Percentiles rank a stretch among this genome's conserved stretches.
Conservation (phyloP, 305 asterid species). For the Salvia sclarea region DNA sequence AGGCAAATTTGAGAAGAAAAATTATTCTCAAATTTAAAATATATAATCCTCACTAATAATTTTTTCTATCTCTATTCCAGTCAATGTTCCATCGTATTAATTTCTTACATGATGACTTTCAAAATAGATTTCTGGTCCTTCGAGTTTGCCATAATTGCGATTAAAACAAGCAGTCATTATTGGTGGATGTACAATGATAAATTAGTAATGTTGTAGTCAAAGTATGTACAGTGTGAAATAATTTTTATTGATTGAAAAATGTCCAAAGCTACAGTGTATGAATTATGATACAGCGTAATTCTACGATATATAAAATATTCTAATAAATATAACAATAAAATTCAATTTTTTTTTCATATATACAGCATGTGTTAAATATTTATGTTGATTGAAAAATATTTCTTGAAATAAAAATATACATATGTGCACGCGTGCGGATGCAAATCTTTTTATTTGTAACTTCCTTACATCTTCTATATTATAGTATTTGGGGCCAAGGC, state of each 20-base stretch:
- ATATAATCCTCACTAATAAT: too few species aligned
- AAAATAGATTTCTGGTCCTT: background rate
- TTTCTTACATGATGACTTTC: background rate
- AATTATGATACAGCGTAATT: background rate
- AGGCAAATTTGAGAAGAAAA: too few species aligned
- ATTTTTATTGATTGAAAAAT: too few species aligned
- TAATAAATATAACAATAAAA: background rate
- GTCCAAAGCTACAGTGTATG: too few species aligned
- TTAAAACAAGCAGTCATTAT: background rate
- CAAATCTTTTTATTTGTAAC: background rate
- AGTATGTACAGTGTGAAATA: background rate
- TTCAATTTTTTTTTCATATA: background rate
- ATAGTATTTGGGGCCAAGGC: too few species aligned
- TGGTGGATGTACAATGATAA: background rate
- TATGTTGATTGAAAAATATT: too few species aligned
- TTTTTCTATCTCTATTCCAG: background rate
- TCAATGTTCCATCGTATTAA: background rate
- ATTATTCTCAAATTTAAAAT: too few species aligned
- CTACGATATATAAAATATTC: too few species aligned
- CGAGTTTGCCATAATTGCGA: background rate
- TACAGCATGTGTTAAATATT: background rate
- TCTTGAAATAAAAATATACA: background rate
- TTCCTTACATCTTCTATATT: too few species aligned
- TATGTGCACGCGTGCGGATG: background rate
- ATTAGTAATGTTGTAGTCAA: slow-evolving; percentile 1